Evolutionary conservation across 352 stramenopile genomes (phyloP).

Genomic region (Phytophthora crassamura): DNA sequence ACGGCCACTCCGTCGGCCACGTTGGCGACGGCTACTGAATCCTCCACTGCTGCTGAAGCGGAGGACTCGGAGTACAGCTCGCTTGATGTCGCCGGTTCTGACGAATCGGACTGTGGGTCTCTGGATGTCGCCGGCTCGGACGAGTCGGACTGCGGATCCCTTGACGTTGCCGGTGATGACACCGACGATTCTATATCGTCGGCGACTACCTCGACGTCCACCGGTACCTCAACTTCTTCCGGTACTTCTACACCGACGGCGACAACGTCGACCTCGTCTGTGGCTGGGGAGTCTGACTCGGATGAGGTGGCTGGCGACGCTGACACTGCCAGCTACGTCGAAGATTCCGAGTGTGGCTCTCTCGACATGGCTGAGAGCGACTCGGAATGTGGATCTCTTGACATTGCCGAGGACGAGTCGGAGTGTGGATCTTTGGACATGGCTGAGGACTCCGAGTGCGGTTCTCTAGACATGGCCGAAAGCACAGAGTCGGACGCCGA

Average conservation of each 20-base stretch:
- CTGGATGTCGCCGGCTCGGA: conserved; percentile 28
- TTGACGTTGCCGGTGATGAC: conserved; percentile 30
- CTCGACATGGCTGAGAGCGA: conserved; percentile 20
- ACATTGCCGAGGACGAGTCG: conserved; percentile 28
- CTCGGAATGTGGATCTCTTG: conserved; percentile 28
- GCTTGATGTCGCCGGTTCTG: conserved; percentile 21
- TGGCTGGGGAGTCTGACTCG: conserved; percentile 21
- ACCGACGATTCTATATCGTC: conserved; percentile 16
- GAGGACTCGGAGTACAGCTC: conserved; percentile 29
- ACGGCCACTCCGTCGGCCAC: conserved; percentile 5
- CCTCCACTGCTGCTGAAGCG: conserved; percentile 26
- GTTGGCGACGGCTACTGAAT: neutral
- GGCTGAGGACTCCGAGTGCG: conserved; percentile 34
- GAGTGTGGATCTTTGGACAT: conserved; percentile 39
- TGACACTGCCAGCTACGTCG: conserved; percentile 23
- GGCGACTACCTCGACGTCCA: conserved; percentile 18
- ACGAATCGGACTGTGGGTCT: conserved; percentile 31
- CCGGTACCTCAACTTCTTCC: conserved; percentile 9
- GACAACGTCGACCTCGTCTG: conserved; percentile 15
- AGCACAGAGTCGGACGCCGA: conserved; percentile 24
- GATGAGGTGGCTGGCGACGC: conserved; percentile 32
- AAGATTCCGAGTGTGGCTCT: conserved; percentile 32
- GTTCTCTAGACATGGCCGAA: conserved; percentile 39
- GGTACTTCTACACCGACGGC: conserved; percentile 19
- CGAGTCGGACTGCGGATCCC: conserved; percentile 25